Base-by-base conservation (phyloP, 805 yeast genomes). In the Lipomyces anomalus region DNA sequence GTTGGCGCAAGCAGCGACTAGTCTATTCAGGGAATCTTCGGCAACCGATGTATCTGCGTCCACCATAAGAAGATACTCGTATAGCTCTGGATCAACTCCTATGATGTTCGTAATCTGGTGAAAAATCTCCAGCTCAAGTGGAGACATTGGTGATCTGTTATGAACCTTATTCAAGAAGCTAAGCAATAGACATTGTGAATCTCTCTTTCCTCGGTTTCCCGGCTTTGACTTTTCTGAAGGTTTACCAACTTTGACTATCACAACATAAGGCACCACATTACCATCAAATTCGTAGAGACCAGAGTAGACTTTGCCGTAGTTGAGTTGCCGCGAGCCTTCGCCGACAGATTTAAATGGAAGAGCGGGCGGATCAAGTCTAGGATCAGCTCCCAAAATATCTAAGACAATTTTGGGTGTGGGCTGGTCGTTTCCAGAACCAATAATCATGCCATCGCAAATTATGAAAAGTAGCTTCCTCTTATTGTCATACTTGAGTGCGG, bases 121-220 rank as follows among this genome's bases (percentile, higher is more conserved):
- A 58, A 78, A 72, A 36, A 78, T 52, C 56, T 75, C 79, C 32
- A 71, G 70, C 52, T 78, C 82, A 40, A 78, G 67, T 16, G 76
- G 76, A 21, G 75, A 69, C 83, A 78, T 78, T 55, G 81, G 74
- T 47, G 72, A 72, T 53, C 74, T 76, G 57, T 74, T 74, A 63
- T 76, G 79, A 13, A 78, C 78, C 46, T 72, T 70, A 61, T 78
- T 80, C 55, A 78, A 66, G 63, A 75, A 77, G 35, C 75, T 71
- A 79, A 78, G 74, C 55, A 78, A 62, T 50, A 78, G 61, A 44
- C 76, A 69, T 61, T 78, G 83, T 18, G 82, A 75, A 58, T 78
- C 83, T 57, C 83, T 76, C 61, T 78, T 78, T 56, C 83, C 83
- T 60, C 83, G 67, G 61, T 78, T 78, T 45, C 83, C 83, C 4